Evolutionary conservation across 176 grass and related monocot species (phyloP), one percentile per base, ranked within the genome.

Genomic region (Canna indica): DNA sequence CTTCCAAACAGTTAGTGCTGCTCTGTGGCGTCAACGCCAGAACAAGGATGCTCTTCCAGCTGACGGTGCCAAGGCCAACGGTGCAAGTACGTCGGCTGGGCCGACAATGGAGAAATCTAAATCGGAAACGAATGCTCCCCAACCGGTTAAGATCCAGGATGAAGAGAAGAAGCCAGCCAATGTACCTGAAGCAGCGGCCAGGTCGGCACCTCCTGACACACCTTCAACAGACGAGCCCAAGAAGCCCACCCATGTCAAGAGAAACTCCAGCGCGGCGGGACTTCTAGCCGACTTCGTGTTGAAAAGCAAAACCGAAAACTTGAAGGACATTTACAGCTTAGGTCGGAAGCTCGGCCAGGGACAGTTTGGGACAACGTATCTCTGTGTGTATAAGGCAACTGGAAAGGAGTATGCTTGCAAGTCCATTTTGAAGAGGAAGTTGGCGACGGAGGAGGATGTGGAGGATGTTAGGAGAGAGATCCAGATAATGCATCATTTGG

Each of bases 321-420:
- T 64, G 28, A 64, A 64, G 32, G 60, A 64, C 16, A 15, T 64
- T 34, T 64, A 64, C 60, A 64, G 60, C 60, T 34, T 64, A 35
- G 60, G 60, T 34, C 28, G 60, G 11, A 64, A 64, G 31, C 60
- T 64, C 17, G 60, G 60, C 5, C 60, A 64, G 18, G 60, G 60
- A 27, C 60, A 64, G 28, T 64, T 64, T 22, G 60, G 60, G 32
- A 64, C 60, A 33, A 64, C 60, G 30, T 64, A 64, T 20, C 60
- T 64, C 32, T 64, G 60, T 64, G 31, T 64, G 10, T 28, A 64
- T 28, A 64, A 64, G 28, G 60, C 31, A 36, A 64, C 60, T 33
- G 60, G 60, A 32, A 64, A 64, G 31, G 60, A 64, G 16, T 64
- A 34, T 64, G 60, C 60, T 64, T 64, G 60, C 60, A 64, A 64